phyloP scores from a whole-genome alignment of 441 rosid genomes.

The Eutrema salsugineum region DNA sequence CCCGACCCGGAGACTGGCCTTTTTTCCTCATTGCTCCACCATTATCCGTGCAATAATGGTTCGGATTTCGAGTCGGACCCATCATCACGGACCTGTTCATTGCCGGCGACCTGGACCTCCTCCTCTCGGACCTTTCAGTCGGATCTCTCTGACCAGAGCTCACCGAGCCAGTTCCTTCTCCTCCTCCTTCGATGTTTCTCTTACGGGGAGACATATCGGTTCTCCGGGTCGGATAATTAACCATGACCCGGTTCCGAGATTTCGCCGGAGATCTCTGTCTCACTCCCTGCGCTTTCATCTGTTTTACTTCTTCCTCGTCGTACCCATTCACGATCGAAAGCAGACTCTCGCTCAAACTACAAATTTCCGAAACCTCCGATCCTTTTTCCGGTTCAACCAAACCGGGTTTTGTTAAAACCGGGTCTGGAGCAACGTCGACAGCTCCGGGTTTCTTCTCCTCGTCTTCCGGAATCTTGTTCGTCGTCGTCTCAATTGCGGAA shows the following conservation, averaged over 20 bases:
- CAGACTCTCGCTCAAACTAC: constrained; percentile 64
- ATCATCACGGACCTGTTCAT: constrained; percentile 37
- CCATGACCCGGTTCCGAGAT: constrained; percentile 34
- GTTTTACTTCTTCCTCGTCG: constrained; percentile 37
- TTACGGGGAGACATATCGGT: constrained; percentile 48
- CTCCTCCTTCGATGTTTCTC: constrained; percentile 22
- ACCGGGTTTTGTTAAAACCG: not conserved
- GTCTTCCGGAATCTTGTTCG: not conserved
- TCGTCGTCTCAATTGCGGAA: not conserved
- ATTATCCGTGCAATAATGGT: not conserved
- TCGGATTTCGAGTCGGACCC: constrained; percentile 37
- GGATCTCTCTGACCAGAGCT: constrained; percentile 44
- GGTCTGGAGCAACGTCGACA: not conserved
- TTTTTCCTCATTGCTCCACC: constrained; percentile 32
- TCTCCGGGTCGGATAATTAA: constrained; percentile 45
- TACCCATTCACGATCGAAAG: constrained; percentile 32
- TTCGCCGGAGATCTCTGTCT: constrained; percentile 54
- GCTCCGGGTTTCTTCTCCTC: constrained; percentile 21
- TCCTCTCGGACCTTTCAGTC: constrained; percentile 55
- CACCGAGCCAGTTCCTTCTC: constrained; percentile 28
- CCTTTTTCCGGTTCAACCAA: constrained; percentile 15
- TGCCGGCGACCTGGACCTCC: constrained; percentile 80
- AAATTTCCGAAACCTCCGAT: constrained; percentile 50
- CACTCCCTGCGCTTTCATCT: constrained; percentile 2
- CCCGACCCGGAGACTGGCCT: constrained; percentile 66